phyloP scores from a whole-genome alignment of 345 rosid genomes.

The Anastatica hierochuntica region DNA sequence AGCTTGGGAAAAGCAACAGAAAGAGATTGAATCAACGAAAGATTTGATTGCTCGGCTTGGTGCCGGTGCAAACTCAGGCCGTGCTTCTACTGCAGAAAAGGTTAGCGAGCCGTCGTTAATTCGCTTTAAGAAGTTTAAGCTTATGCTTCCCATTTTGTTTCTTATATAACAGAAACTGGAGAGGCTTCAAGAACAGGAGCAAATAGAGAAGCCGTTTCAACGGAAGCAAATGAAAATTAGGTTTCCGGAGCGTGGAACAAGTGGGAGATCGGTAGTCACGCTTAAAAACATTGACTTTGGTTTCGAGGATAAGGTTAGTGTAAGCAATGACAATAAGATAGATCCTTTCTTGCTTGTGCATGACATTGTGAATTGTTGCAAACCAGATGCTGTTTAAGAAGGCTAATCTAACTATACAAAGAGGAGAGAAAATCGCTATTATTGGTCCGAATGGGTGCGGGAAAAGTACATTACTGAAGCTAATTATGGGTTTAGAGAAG shows the following conservation, averaged over 20 bases:
- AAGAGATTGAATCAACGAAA: constrained; percentile 73
- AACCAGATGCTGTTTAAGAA: constrained; percentile 58
- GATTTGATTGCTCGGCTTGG: constrained; percentile 69
- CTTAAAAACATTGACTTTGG: constrained; percentile 64
- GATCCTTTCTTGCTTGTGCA: neutral
- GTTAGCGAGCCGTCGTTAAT: no score
- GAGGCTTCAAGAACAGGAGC: constrained; percentile 70
- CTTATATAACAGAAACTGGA: constrained; percentile 58
- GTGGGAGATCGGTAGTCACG: constrained; percentile 65
- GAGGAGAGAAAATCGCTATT: constrained; percentile 82
- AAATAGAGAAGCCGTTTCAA: constrained; percentile 83
- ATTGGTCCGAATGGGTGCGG: constrained; percentile 98
- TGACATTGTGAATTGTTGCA: constrained; percentile 7
- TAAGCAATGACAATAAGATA: neutral
- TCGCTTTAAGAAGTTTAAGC: neutral
- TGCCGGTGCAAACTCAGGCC: constrained; percentile 82
- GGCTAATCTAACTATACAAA: constrained; percentile 64
- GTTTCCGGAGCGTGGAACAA: constrained; percentile 90
- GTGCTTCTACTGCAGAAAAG: constrained; percentile 97
- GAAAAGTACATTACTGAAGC: constrained; percentile 76
- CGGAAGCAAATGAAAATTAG: constrained; percentile 88
- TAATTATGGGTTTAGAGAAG: constrained; percentile 78
- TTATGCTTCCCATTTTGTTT: constrained; percentile 4
- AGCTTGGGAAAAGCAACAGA: constrained; percentile 91
- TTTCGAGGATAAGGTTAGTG: constrained; percentile 65